Base-by-base conservation (phyloP, 345 rosid genomes). In the Diplotaxis tenuifolia region DNA sequence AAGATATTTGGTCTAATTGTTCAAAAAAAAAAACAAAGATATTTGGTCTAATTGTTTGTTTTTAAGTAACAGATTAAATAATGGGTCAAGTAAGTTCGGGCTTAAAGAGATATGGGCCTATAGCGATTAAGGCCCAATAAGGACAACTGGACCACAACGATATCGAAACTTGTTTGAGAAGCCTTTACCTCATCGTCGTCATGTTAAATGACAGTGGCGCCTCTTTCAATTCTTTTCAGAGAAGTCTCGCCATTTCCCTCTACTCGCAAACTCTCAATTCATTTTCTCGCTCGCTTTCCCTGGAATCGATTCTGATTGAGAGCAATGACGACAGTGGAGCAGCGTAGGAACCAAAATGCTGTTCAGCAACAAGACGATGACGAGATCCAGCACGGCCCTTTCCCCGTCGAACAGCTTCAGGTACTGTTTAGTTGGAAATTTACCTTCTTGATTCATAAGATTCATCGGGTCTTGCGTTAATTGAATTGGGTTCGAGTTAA, bases 371-470 rank as follows among this genome's bases (percentile, higher is more conserved):
- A 74, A 68, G 79, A 78, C 70, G 84, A 65, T 6, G 86, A 73
- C 71, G 86, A 83, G 71, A 67, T 23, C 31, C 84, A 78, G n/a
- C 82, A 80, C 60, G 84, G 86, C n/a, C 82, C 82, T 60, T 78
- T 80, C 31, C 84, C 84, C 52, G 79, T 83, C 18, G 82, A 83
- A 75, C 84, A 81, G 80, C 84, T 83, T 69, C 86, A 80, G 84
- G 84, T 83, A 60, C 47, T 20, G 1, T 74, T 66, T 54, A 0
- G 29, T 69, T 1, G 25, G 19, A 52, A 16, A 60, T 49, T 47
- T 55, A 27, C 68, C 54, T 64, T 60, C 38, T 58, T 50, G 7
- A 12, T 76, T 12, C 18, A 2, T 38, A 20, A 18, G 4, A 15
- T 67, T 56, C 71, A 28, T 32, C 22, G 67, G 71, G 34, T 73